These are phyloP conservation scores for Hypsizygus marmoreus DNA, from an alignment of 768 basidiomycete species.

Conservation along the genomic window DNA sequence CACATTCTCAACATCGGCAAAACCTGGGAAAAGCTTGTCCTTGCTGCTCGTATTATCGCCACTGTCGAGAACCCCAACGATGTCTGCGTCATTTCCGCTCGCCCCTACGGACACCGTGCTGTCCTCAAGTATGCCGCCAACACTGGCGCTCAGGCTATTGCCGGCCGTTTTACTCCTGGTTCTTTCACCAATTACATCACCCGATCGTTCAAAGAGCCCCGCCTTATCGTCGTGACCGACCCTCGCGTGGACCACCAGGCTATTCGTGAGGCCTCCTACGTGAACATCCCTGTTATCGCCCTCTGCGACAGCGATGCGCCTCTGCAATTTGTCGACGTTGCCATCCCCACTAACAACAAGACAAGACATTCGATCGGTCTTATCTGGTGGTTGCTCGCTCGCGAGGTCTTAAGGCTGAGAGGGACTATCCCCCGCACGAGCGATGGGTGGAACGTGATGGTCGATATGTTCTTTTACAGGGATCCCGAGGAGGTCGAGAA, in stretches of 20 bases:
- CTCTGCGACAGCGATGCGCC: slow-evolving; percentile 99
- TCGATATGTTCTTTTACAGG: slow-evolving; percentile 99
- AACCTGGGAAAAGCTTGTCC: slow-evolving; percentile 99
- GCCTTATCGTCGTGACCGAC: slow-evolving; percentile 97
- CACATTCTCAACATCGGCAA: slow-evolving; percentile 98
- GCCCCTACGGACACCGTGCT: slow-evolving; percentile 98
- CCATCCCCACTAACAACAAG: slow-evolving; percentile 99
- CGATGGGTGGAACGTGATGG: slow-evolving; percentile 98
- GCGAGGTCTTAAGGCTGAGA: slow-evolving; percentile 94
- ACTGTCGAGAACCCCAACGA: slow-evolving; percentile 98
- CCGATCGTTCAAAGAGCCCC: slow-evolving; percentile 99
- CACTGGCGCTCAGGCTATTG: slow-evolving; percentile 98
- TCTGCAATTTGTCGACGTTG: slow-evolving; percentile 96
- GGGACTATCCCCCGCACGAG: slow-evolving; percentile 89
- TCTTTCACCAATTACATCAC: slow-evolving; percentile 99
- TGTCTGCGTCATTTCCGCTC: slow-evolving; percentile 96
- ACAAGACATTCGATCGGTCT: slow-evolving; percentile 96
- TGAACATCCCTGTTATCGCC: slow-evolving; percentile 99
- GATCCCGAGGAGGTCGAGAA: slow-evolving; percentile 99
- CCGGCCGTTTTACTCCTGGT: slow-evolving; percentile 99
- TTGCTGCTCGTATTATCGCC: slow-evolving; percentile 97
- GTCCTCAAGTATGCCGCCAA: slow-evolving; percentile 98
- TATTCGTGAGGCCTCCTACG: slow-evolving; percentile 99
- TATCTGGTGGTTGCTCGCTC: slow-evolving; percentile 95
- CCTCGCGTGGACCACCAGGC: slow-evolving; percentile 99